Conservation (phyloP, 768 basidiomycete species). For the Suillus subalutaceus region DNA sequence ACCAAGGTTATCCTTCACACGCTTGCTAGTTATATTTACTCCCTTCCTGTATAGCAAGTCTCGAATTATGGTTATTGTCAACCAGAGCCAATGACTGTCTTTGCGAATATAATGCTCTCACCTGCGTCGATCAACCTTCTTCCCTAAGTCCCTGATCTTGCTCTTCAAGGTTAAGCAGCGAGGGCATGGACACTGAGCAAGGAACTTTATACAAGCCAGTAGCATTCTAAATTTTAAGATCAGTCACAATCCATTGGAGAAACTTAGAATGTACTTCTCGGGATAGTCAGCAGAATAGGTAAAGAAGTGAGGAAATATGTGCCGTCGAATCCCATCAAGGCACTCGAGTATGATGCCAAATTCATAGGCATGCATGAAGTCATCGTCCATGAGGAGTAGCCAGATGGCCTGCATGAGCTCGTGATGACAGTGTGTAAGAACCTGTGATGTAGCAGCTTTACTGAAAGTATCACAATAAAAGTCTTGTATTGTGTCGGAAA, state of each 20-base stretch:
- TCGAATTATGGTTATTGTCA: too few species aligned
- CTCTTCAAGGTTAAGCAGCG: conserved; percentile 16
- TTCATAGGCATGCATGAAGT: conserved; percentile 28
- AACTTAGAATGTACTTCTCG: conserved; percentile 30
- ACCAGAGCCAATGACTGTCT: too few species aligned
- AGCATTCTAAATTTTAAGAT: conserved; percentile 16
- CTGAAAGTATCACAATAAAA: too few species aligned
- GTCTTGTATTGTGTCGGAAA: too few species aligned
- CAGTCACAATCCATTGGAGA: not conserved
- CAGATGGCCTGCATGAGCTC: conserved; percentile 32
- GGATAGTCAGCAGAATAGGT: conserved; percentile 33
- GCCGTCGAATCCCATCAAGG: conserved; percentile 15
- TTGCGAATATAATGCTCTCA: too few species aligned
- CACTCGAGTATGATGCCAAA: conserved; percentile 21
- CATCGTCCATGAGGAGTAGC: conserved; percentile 23
- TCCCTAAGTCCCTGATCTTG: conserved; percentile 17
- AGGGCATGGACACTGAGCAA: conserved; percentile 24
- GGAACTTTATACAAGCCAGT: conserved; percentile 22
- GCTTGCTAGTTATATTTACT: too few species aligned
- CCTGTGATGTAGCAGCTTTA: too few species aligned
- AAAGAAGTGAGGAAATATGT: conserved; percentile 23
- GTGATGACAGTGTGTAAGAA: not conserved
- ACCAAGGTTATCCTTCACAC: too few species aligned
- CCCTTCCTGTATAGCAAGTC: too few species aligned
- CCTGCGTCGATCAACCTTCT: conserved; percentile 5